Evolutionary conservation across 2,329 filamentous ascomycete species (phyloP).

Genomic region (Microdochium bolleyi): DNA sequence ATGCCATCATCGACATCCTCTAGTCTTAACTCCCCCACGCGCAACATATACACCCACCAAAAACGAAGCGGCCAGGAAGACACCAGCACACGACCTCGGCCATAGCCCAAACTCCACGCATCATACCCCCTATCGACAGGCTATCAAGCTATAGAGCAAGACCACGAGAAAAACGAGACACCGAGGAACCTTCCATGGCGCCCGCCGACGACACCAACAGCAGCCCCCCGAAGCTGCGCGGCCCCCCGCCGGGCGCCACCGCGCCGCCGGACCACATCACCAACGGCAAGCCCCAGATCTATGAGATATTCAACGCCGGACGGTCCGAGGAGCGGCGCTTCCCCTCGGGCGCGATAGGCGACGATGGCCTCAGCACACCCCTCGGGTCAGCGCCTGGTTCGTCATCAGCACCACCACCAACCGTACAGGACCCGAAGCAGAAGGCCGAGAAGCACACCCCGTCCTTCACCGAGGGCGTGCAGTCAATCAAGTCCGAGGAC

Average conservation of each 20-base stretch:
- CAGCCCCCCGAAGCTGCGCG: conserved; percentile 12
- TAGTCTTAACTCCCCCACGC: no score
- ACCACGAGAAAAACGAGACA: no score
- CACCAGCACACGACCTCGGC: no score
- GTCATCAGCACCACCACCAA: conserved; percentile 13
- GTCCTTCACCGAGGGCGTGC: conserved; percentile 54
- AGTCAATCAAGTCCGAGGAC: conserved; percentile 59
- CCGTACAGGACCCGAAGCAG: conserved; percentile 25
- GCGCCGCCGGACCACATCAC: conserved; percentile 23
- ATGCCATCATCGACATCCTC: no score
- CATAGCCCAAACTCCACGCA: no score
- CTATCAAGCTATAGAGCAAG: no score
- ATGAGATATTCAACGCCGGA: conserved; percentile 26
- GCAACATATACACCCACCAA: no score
- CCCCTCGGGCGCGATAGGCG: conserved; percentile 8
- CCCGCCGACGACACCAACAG: conserved; percentile 12
- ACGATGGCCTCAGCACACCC: not conserved
- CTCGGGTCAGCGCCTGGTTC: not conserved
- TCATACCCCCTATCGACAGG: no score
- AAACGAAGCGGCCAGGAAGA: no score
- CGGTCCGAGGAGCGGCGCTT: conserved; percentile 4
- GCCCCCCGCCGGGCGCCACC: conserved; percentile 24
- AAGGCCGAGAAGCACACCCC: conserved; percentile 28
- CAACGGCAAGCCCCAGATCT: conserved; percentile 20
- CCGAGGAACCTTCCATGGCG: conserved; percentile 23